phyloP scores from a whole-genome alignment of 208 protist genomes.

The Wallacemonas collosoma region DNA sequence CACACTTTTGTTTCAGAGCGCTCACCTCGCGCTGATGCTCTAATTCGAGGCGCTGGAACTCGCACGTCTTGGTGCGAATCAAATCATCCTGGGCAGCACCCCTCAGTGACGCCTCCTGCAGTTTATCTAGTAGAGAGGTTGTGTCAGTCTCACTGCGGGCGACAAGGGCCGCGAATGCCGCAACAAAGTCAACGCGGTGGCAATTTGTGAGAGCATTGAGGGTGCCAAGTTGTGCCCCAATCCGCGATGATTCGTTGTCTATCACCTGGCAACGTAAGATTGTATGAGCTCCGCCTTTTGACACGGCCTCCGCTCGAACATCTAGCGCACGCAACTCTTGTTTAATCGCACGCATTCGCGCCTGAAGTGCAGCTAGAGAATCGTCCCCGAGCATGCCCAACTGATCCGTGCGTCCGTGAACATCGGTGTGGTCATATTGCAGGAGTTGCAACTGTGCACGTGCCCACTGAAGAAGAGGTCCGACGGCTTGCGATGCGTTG shows the following conservation, averaged over 20 bases:
- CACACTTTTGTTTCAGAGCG: background rate
- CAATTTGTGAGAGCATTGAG: conserved; percentile 2
- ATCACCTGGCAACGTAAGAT: conserved; percentile 11
- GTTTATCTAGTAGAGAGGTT: background rate
- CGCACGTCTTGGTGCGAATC: background rate
- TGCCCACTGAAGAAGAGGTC: conserved; percentile 40
- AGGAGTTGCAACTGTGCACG: conserved; percentile 37
- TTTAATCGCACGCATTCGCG: conserved; percentile 2
- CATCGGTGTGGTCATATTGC: conserved; percentile 1
- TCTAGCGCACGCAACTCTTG: background rate
- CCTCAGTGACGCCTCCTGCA: background rate
- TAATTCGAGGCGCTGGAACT: background rate
- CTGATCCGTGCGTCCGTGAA: background rate
- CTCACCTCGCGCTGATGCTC: background rate
- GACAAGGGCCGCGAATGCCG: background rate
- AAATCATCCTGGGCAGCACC: background rate
- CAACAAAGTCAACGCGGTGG: conserved; percentile 8
- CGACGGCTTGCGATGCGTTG: conserved; percentile 35
- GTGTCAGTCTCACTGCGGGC: background rate
- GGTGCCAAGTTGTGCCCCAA: background rate
- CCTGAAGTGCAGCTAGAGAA: background rate
- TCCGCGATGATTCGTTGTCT: background rate
- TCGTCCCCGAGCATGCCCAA: background rate
- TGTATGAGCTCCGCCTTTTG: background rate
- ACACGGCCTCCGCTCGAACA: background rate